These are phyloP conservation scores for Herpetospermum pedunculosum DNA, from an alignment of 306 rosid species.

Conservation along the genomic window DNA sequence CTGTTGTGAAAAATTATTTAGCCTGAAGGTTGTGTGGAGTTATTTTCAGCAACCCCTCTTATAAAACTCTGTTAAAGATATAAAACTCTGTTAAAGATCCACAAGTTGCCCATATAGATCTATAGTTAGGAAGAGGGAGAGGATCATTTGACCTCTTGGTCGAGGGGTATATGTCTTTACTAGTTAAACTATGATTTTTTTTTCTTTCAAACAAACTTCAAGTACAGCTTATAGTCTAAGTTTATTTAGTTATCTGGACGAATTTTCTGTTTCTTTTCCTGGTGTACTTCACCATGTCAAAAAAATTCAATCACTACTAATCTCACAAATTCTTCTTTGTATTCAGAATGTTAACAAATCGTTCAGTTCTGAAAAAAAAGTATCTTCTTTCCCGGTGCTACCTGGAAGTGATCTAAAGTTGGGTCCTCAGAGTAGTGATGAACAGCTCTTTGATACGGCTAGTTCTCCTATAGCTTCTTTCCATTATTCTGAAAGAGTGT, in stretches of 20 bases:
- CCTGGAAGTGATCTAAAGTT: conserved; percentile 42
- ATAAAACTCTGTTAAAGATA: no score
- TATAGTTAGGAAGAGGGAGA: neutral
- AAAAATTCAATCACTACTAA: neutral
- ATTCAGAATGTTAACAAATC: conserved; percentile 40
- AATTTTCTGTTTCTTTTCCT: neutral
- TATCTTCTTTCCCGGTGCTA: conserved; percentile 25
- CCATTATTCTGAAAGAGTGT: conserved; percentile 66
- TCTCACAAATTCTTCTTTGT: conserved; percentile 15
- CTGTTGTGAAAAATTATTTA: neutral
- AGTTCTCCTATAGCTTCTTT: conserved; percentile 60
- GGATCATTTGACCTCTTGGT: no score
- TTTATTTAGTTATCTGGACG: neutral
- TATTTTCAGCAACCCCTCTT: neutral
- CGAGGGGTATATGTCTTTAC: no score
- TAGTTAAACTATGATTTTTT: no score
- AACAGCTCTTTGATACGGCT: conserved; percentile 39
- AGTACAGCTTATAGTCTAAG: neutral
- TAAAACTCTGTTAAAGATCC: no score
- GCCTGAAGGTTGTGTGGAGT: neutral
- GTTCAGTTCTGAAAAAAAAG: conserved; percentile 25
- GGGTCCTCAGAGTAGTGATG: conserved; percentile 38
- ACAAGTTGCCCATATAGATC: neutral
- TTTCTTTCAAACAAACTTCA: neutral
- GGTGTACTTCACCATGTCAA: neutral